phyloP scores from a whole-genome alignment of 306 rosid genomes.

The Lablab purpureus region DNA sequence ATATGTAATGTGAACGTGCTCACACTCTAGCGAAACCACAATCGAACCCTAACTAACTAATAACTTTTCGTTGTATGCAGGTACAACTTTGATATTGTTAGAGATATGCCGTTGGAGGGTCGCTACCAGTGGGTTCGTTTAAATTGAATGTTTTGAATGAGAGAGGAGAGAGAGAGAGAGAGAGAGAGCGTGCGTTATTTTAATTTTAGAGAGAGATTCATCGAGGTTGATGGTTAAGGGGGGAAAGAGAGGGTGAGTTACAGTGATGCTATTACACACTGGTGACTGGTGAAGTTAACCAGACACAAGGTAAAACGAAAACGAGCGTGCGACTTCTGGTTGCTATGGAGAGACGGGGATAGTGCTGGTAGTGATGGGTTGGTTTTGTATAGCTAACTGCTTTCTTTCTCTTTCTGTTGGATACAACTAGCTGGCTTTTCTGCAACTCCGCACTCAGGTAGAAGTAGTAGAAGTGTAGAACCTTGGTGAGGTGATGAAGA shows the following conservation, averaged over 20 bases:
- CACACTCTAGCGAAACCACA: constrained; percentile 54
- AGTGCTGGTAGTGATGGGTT: background rate
- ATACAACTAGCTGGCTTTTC: constrained; percentile 51
- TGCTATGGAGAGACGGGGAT: constrained; percentile 20
- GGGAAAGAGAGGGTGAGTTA: background rate
- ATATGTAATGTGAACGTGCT: constrained; percentile 50
- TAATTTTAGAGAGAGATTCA: constrained; percentile 9
- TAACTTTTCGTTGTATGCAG: constrained; percentile 61
- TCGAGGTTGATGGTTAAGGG: background rate
- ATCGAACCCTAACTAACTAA: constrained; percentile 68
- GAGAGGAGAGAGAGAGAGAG: constrained; percentile 30
- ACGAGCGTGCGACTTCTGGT: constrained; percentile 49
- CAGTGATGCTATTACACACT: constrained; percentile 15
- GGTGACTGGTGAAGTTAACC: constrained; percentile 40
- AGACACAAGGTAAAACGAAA: constrained; percentile 56
- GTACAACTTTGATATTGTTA: constrained; percentile 92
- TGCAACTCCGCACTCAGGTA: constrained; percentile 34
- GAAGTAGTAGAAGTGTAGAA: constrained; percentile 36
- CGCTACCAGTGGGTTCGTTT: constrained; percentile 87
- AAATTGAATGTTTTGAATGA: constrained; percentile 64
- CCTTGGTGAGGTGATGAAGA: constrained; percentile 29
- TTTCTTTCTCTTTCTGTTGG: constrained; percentile 43
- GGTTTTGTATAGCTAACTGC: constrained; percentile 46
- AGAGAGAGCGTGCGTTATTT: background rate
- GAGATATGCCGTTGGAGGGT: constrained; percentile 87